Evolutionary conservation across 148 eudicot species (phyloP).

Genomic region (Simmondsia chinensis): DNA sequence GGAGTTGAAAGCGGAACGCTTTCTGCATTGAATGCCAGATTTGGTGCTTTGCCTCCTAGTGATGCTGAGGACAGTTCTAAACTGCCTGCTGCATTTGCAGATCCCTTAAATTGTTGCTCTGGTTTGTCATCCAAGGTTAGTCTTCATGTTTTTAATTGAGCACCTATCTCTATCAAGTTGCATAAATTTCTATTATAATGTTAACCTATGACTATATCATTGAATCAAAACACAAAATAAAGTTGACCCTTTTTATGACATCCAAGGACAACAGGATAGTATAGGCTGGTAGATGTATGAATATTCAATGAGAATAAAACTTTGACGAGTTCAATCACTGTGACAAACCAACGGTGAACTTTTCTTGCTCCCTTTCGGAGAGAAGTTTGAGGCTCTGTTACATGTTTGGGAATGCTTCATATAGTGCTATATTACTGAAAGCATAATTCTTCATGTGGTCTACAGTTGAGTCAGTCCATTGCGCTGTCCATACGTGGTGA

Average conservation of each 20-base stretch:
- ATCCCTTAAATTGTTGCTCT: conserved; percentile 65
- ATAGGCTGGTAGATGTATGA: no score
- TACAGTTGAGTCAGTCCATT: conserved; percentile 43
- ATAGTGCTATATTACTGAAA: neutral
- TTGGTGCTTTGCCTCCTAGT: conserved; percentile 55
- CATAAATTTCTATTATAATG: neutral
- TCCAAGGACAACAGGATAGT: no score
- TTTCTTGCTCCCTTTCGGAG: no score
- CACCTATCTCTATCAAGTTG: neutral
- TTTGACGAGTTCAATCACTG: no score
- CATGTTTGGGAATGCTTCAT: neutral
- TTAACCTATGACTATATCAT: neutral
- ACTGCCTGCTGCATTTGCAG: conserved; percentile 25
- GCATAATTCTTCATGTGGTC: neutral
- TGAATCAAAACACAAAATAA: neutral
- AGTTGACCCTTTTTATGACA: neutral
- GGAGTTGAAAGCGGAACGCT: conserved; percentile 39
- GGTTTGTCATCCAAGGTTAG: conserved; percentile 37
- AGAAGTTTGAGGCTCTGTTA: neutral
- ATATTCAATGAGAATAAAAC: no score
- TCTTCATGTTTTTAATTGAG: neutral
- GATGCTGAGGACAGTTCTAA: conserved; percentile 27
- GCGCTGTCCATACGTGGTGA: conserved; percentile 55
- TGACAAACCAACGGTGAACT: no score
- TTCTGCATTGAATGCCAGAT: conserved; percentile 49